Evolutionary conservation across 352 stramenopile genomes (phyloP).

Genomic region (Phytopythium delawarense): DNA sequence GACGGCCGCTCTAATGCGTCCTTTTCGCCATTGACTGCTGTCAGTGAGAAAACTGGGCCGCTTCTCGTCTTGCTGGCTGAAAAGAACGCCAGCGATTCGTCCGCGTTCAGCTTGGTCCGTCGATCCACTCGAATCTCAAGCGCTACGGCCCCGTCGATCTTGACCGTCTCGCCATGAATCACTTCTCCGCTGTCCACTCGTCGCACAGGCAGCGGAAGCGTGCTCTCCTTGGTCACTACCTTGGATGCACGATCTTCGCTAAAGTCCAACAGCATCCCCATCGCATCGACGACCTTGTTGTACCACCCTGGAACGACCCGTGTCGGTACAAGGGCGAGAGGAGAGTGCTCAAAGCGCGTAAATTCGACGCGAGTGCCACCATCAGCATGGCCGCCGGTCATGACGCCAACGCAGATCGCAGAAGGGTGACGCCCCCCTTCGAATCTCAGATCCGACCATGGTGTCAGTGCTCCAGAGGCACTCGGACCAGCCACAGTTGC

Average conservation of each 20-base stretch:
- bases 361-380: conserved; percentile 17
- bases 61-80: conserved; percentile 1
- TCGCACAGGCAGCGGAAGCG: conserved; percentile 26
- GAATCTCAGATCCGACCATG: conserved; percentile 13
- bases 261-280: conserved; percentile 58
- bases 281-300: conserved; percentile 48
- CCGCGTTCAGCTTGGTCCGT: conserved; percentile 36
- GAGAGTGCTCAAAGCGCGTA: conserved; percentile 20
- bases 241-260: conserved; percentile 24
- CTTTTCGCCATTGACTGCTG: conserved; percentile 28
- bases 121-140: conserved; percentile 72
- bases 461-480: conserved; percentile 18
- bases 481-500: conserved; percentile 13
- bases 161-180: conserved; percentile 18
- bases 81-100: conserved; percentile 26
- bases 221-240: conserved; percentile 47
- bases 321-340: conserved; percentile 27
- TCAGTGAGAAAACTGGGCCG: conserved; percentile 14
- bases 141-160: conserved; percentile 43
- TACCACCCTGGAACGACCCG: conserved; percentile 49
- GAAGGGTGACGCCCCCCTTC: background rate
- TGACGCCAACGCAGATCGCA: conserved; percentile 3
- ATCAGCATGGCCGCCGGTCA: background rate
- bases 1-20: conserved; percentile 21
- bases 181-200: background rate